A percentile compares a stretch with the other conserved stretches of the same genome.
phyloP scores from a whole-genome alignment of 192 early-diverging fungal species.

The Podochytrium sp. region DNA sequence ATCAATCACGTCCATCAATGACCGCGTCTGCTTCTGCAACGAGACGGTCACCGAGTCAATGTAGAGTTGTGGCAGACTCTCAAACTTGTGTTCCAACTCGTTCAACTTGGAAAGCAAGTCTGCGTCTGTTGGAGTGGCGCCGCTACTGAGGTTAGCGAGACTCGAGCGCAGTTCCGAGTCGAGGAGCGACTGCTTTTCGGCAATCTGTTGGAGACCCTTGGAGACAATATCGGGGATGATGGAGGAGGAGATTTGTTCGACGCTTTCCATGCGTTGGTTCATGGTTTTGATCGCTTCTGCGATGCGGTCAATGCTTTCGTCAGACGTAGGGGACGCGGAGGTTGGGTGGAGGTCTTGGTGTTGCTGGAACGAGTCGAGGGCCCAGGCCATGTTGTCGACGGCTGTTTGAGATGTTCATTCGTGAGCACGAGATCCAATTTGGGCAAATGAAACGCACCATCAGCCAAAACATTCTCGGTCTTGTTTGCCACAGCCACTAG shows the following conservation, averaged over 20 bases:
- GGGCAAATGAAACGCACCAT: background rate
- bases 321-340: background rate
- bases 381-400: slow-evolving; percentile 23
- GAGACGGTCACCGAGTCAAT: slow-evolving; percentile 18
- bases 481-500: slow-evolving; percentile 5
- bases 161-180: slow-evolving; percentile 9
- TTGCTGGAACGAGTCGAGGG: background rate
- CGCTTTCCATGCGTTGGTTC: slow-evolving; percentile 23
- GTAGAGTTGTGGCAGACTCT: slow-evolving; percentile 18
- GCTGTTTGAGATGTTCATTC: background rate
- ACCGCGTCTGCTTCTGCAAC: slow-evolving; percentile 11
- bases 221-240: slow-evolving; percentile 19
- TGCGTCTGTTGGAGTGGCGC: background rate
- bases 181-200: background rate
- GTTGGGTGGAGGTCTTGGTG: background rate
- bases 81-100: slow-evolving; percentile 10
- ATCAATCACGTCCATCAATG: slow-evolving; percentile 12
- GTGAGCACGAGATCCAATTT: background rate
- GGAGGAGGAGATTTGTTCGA: background rate
- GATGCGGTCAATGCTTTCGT: slow-evolving; percentile 11
- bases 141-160: background rate
- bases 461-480: slow-evolving; percentile 13
- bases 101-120: slow-evolving; percentile 5
- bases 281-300: slow-evolving; percentile 14
- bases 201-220: slow-evolving; percentile 15